Conservation (phyloP, 139 green algal species). For the Parachlorella kessleri region DNA sequence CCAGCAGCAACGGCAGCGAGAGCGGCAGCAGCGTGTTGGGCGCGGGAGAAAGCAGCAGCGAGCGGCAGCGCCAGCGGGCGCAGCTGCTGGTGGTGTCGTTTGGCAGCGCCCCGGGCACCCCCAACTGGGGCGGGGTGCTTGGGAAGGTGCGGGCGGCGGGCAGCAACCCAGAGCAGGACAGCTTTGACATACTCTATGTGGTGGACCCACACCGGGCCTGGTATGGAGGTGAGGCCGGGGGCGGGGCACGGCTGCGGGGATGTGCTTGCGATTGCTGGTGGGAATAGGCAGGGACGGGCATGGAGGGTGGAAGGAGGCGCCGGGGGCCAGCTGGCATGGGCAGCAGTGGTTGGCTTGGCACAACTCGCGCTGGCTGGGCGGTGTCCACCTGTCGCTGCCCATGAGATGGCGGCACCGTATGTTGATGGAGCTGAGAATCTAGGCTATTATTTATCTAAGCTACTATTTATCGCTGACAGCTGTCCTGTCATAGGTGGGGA, state of each 20-base stretch:
- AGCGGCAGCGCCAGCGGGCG: background rate
- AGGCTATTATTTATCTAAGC: too few relatives aligned
- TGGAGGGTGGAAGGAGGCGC: too few relatives aligned
- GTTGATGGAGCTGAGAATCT: too few relatives aligned
- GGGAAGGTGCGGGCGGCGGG: slow-evolving; percentile 42
- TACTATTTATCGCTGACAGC: too few relatives aligned
- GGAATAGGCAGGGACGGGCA: too few relatives aligned
- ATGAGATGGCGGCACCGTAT: too few relatives aligned
- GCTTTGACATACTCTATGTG: slow-evolving; percentile 88
- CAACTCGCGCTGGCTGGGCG: too few relatives aligned
- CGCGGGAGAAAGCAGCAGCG: background rate
- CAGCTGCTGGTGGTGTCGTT: slow-evolving; percentile 89
- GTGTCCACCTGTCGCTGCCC: too few relatives aligned
- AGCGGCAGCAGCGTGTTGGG: slow-evolving; percentile 10
- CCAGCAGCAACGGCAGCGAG: slow-evolving; percentile 8
- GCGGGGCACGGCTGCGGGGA: background rate
- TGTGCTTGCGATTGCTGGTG: too few relatives aligned
- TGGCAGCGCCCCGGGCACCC: slow-evolving; percentile 88
- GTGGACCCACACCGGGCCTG: slow-evolving; percentile 75
- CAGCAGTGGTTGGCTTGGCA: too few relatives aligned
- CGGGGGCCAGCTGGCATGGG: too few relatives aligned
- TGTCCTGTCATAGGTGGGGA: slow-evolving; percentile 23
- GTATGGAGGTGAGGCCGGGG: slow-evolving; percentile 58
- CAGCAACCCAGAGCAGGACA: slow-evolving; percentile 1
- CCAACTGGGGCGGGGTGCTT: slow-evolving; percentile 93